Base-by-base conservation (phyloP, 495 filamentous ascomycete species). In the Podospora tetraspora region DNA sequence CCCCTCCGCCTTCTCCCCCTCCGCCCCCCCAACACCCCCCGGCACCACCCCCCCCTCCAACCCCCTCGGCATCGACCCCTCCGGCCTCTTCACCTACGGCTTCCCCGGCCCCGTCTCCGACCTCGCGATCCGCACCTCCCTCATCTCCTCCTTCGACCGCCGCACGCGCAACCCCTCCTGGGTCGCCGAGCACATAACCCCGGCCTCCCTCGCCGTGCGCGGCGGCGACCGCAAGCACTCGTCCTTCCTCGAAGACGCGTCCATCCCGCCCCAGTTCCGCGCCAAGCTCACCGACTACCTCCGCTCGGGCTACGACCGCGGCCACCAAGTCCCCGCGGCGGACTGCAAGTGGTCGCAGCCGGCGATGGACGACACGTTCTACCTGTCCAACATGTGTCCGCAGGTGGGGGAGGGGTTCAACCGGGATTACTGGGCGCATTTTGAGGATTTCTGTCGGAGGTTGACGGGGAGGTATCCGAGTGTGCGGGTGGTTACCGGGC, bases 351-450 rank as follows among this genome's bases (percentile, higher is more conserved):
- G 96, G 93, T 90, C 88, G 56, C 95, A 99, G 76, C 77, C 85
- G 19, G 95, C 96, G 21, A 94, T 99, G 90, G 89, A 99, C 80
- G 92, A 89, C 60, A 99, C 95, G 2, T 99, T 99, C 75, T 86
- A 84, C 71, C 86, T 99, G 57, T 90, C 83, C 75, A 99, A 99
- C 80, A 99, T 99, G 94, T 96, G 92, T 72, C 95, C 95, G 21
- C 95, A 99, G 79, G 94, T 99, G 3, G 95, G 95, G 62, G 91
- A 95, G 75, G 95, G 95, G 30, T 99, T 99, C 83, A 99, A 99
- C 79, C 85, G 95, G 22, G 95, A 99, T 79, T 96, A 99, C 87
- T 99, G 95, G 95, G 89, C 96, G 63, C 96, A 98, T 75, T 94
- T 99, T 73, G 95, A 99, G 79, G 93, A 96, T 72, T 99, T 98